A percentile compares a stretch with the other conserved stretches of the same genome.
Evolutionary conservation across 345 rosid genomes (phyloP).

Genomic region (Salix brachista): DNA sequence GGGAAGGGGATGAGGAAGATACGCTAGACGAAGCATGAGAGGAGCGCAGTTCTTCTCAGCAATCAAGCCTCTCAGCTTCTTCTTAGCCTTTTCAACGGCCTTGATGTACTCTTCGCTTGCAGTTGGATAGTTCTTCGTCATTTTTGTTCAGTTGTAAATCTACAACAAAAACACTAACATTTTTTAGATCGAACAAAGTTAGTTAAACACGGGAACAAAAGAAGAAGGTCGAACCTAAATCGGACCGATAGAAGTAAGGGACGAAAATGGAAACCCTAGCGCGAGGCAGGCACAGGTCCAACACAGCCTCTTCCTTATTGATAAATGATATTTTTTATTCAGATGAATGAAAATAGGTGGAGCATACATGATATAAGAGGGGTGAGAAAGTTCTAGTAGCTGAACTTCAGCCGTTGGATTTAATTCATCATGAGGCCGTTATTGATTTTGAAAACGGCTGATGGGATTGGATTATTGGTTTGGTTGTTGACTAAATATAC

Average conservation of each 20-base stretch:
- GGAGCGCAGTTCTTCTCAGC: constrained; percentile 96
- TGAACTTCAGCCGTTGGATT: constrained; percentile 34
- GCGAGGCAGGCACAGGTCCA: constrained; percentile 9
- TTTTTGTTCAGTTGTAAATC: constrained; percentile 23
- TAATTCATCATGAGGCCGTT: constrained; percentile 36
- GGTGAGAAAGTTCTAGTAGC: constrained; percentile 48
- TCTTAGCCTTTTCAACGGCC: constrained; percentile 75
- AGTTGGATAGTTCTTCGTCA: constrained; percentile 78
- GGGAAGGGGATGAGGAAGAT: constrained; percentile 5
- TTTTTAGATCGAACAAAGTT: background rate
- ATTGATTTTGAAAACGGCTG: constrained; percentile 14
- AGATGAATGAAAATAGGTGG: background rate
- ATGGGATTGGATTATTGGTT: constrained; percentile 1
- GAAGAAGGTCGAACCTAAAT: background rate
- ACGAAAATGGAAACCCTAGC: background rate
- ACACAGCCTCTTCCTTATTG: no score
- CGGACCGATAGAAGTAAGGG: background rate
- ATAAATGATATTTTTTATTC: background rate
- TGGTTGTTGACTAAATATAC: constrained; percentile 3
- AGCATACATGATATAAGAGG: background rate
- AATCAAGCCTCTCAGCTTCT: constrained; percentile 79
- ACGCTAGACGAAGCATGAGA: constrained; percentile 91
- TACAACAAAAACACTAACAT: background rate
- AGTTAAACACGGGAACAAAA: no score
- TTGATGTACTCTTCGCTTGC: constrained; percentile 76